Conservation (phyloP, 345 rosid species). For the Crucihimalaya himalaica region DNA sequence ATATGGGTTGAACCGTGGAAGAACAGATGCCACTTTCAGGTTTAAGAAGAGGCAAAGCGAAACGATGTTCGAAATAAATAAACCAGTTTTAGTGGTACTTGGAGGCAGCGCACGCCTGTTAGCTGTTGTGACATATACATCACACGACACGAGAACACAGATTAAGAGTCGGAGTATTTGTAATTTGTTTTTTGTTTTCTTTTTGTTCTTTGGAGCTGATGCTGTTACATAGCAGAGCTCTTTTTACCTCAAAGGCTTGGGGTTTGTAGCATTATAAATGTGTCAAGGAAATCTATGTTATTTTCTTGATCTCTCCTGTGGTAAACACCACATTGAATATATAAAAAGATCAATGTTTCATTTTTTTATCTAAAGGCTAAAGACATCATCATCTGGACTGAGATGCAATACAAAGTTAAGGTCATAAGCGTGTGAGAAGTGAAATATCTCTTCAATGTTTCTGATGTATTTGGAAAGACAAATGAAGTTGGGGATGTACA, state of each 20-base stretch:
- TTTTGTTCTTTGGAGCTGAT: slow-evolving; percentile 27
- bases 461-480: slow-evolving; percentile 17
- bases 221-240: slow-evolving; percentile 27
- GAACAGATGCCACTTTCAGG: slow-evolving; percentile 3
- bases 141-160: slow-evolving; percentile 37
- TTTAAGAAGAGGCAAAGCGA: slow-evolving; percentile 2
- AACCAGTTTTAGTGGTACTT: slow-evolving; percentile 22
- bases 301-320: slow-evolving; percentile 19
- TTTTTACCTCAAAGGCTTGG: slow-evolving; percentile 20
- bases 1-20: slow-evolving; percentile 1
- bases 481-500: slow-evolving; percentile 22
- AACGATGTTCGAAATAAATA: slow-evolving; percentile 6
- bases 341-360: neutral
- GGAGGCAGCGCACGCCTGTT: slow-evolving; percentile 18
- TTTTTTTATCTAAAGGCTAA: neutral
- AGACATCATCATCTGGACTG: slow-evolving; percentile 1
- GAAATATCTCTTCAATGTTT: slow-evolving; percentile 21
- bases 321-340: neutral
- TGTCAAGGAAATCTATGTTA: slow-evolving; percentile 27
- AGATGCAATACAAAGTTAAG: slow-evolving; percentile 17
- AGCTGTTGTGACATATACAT: slow-evolving; percentile 30
- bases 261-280: slow-evolving; percentile 29
- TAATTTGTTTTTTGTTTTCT: slow-evolving; percentile 13
- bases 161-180: slow-evolving; percentile 18
- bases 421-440: slow-evolving; percentile 14